Evolutionary conservation across 2,329 filamentous ascomycete genomes (phyloP).

Genomic region (Cryphonectria naterciae): DNA sequence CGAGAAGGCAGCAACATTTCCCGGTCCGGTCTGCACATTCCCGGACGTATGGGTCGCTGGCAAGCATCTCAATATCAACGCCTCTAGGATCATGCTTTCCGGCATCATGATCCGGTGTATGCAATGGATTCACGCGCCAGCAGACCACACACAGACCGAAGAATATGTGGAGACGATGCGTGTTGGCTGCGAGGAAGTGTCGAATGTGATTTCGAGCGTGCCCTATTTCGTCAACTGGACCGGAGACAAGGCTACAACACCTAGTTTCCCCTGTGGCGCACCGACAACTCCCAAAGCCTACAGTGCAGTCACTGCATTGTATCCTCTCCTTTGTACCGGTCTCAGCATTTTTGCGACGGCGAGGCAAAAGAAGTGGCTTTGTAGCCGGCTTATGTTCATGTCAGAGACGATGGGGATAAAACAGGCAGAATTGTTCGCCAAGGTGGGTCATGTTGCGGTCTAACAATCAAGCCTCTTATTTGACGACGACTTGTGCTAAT

Average conservation of each 20-base stretch:
- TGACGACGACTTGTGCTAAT: not conserved
- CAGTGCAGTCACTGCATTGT: constrained; percentile 33
- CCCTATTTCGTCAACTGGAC: constrained; percentile 35
- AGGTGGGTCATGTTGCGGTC: constrained; percentile 15
- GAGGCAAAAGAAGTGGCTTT: constrained; percentile 31
- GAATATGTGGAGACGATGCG: constrained; percentile 32
- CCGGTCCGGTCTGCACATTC: constrained; percentile 31
- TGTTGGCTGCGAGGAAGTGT: constrained; percentile 32
- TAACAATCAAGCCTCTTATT: not conserved
- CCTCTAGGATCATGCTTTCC: constrained; percentile 32
- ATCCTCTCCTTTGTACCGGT: constrained; percentile 33
- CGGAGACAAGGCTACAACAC: constrained; percentile 32
- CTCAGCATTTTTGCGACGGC: constrained; percentile 32
- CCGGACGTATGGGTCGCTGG: constrained; percentile 34
- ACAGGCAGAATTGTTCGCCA: constrained; percentile 34
- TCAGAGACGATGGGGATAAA: constrained; percentile 34
- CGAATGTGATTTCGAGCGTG: constrained; percentile 32
- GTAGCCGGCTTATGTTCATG: constrained; percentile 31
- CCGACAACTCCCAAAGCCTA: constrained; percentile 34
- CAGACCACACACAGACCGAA: constrained; percentile 31
- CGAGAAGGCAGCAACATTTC: constrained; percentile 29
- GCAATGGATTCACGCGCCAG: constrained; percentile 33
- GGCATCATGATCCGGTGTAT: constrained; percentile 33
- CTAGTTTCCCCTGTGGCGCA: constrained; percentile 34
- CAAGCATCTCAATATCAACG: constrained; percentile 34